Evolutionary conservation across 2,329 filamentous ascomycete species (phyloP), one percentile per base, ranked within the genome.

Genomic region (Dissoconium aciculare): DNA sequence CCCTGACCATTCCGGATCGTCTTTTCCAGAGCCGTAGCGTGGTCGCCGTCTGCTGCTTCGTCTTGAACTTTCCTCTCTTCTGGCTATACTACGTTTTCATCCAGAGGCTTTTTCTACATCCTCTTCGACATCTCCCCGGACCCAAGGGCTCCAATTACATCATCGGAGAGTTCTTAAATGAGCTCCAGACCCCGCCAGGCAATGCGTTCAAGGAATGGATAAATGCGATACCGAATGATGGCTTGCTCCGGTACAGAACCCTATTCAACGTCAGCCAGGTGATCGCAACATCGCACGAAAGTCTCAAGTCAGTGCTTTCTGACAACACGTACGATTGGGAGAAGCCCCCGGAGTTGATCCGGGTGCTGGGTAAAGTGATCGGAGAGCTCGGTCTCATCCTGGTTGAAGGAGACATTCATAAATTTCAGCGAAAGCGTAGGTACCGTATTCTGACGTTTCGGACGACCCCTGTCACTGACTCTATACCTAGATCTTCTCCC

Each of bases 401-500:
- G 35, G 59, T 59, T 0, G 64, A 69, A 39, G 64, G 63, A 2
- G 56, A 60, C 4, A 57, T 57, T 15, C 66, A 70, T 42, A 59
- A 56, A 37, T 59, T 59, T 29, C 61, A 68, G 36, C 69, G 85
- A 27, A 84, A 79, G 51, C 19, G 19, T 23, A 23, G n/a, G 19
- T 8, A n/a, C n/a, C n/a, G n/a, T n/a, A n/a, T n/a, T n/a, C n/a
- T n/a, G n/a, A n/a, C n/a, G n/a, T n/a, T n/a, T n/a, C n/a, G n/a
- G n/a, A n/a, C n/a, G n/a, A n/a, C n/a, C n/a, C n/a, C n/a, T n/a
- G n/a, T n/a, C n/a, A n/a, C n/a, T n/a, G n/a, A n/a, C n/a, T n/a
- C n/a, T n/a, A 23, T 23, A 8, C 19, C 8, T n/a, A 23, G 74
- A 77, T 35, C 67, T 93, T n/a, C 71, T 77, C 58, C 83, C 83